Base-by-base conservation (phyloP, 495 filamentous ascomycete genomes). In the Lasiosphaeris hirsuta region DNA sequence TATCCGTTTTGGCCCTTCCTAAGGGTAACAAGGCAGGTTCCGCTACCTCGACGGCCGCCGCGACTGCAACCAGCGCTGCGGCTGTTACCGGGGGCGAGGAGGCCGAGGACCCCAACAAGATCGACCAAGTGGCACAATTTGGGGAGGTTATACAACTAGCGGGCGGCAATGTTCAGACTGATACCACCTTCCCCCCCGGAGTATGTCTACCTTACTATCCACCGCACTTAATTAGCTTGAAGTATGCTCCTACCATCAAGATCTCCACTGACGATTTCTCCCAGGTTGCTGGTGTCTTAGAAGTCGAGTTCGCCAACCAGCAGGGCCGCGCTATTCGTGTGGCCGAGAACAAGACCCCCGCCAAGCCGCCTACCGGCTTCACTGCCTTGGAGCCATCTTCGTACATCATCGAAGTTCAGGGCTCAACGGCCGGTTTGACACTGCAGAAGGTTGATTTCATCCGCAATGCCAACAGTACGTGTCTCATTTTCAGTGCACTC, bases 391-490 rank as follows among this genome's bases (percentile, higher is more conserved):
- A 75, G 44, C 63, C 69, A 6, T 57, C 63, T 38, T 71, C 73
- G 8, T 75, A 67, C 62, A 63, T 54, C 10, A 63, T 76, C 38
- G 59, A 59, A 17, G 59, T 76, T 0, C 54, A 57, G n/a, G 72
- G 73, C 2, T 56, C 51, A 15, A 56, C 59, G 18, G 48, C 48
- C 8, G 65, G 62, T 30, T 43, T 76, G 13, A 72, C 71, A 1
- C 59, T 76, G 8, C 60, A 63, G n/a, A 73, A 71, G 64, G 63
- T 75, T 45, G 73, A 76, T 47, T 76, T 70, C 56, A 69, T 76
- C 45, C 65, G 59, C 55, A 70, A 69, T 15, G 58, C 63, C 44
- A 45, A 45, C 48, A 67, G 63, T 68, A 11, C 54, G 62, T 64
- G 37, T 0, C 42, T 7, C 2, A 17, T 14, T 0, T 37, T 36